Evolutionary conservation across 148 eudicot species (phyloP), one percentile per base, ranked within the genome.

Genomic region (Rheum nobile): DNA sequence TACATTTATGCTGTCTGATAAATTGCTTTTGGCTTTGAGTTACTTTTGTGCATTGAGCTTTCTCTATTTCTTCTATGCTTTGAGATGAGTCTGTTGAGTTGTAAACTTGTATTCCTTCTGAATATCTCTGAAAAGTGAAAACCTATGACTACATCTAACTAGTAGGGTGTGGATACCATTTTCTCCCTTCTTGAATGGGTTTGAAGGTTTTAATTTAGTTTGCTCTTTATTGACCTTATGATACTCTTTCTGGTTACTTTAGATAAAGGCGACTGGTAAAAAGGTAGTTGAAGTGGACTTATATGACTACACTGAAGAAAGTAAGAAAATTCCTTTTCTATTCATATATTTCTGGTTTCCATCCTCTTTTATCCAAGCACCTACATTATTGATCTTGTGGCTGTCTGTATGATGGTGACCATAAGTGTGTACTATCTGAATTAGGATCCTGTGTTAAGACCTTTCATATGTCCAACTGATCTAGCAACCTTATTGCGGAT

Each of bases 291-390:
- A 67, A 3, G 65, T 84, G 68, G 75, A 82, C 70, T 88, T 77
- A 74, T 59, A 42, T 71, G 86, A 85, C 74, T 85, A 69, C 47
- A 76, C 82, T 4, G 88, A 76, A 16, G 80, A 84, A 28, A 44
- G 88, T 83, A 81, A 83, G 86, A 82, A 55, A 68, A 79, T 41
- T 50, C n/a, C 34, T 22, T 69, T 29, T 72, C 5, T 70, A 5
- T 19, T 70, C 72, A n/a, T 38, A 26, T 72, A 29, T 61, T 28
- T 54, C 29, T 59, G 67, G 16, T 59, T 59, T 6, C 67, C 21
- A 65, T 34, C 0, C 70, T 65, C 32, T 65, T 34, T 63, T 6
- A 63, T 32, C 38, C 38, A 31, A 31, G 8, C 21, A 31, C 39
- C 10, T 32, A 17, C 13, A 5, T 16, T 16, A 16, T 16, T 63